A percentile compares a stretch with the other conserved stretches of the same genome.
Evolutionary conservation across 768 basidiomycete genomes (phyloP).

Genomic region (Lactarius pseudohatsudake): DNA sequence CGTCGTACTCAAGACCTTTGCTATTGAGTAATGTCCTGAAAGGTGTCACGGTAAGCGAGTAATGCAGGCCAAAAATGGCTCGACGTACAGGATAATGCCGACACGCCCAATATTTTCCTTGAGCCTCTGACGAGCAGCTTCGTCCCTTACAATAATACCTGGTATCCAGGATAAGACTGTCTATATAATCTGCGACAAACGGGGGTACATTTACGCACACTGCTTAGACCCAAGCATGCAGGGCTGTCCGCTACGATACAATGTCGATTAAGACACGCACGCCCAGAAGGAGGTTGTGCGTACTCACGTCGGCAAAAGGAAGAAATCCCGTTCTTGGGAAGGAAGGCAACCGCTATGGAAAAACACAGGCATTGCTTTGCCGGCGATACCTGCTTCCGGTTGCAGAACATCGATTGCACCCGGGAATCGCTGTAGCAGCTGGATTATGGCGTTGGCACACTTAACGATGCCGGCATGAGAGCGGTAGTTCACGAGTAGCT

Average conservation of each 20-base stretch:
- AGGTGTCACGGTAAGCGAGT: background rate
- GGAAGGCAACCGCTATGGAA: constrained; percentile 46
- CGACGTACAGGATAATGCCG: constrained; percentile 55
- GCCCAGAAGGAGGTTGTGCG: background rate
- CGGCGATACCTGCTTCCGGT: constrained; percentile 54
- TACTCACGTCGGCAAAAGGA: constrained; percentile 8
- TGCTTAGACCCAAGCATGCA: constrained; percentile 66
- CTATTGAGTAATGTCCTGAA: constrained; percentile 57
- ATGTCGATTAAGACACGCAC: background rate
- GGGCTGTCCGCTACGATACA: constrained; percentile 40
- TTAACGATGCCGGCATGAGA: constrained; percentile 75
- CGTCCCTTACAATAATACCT: constrained; percentile 73
- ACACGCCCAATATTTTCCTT: constrained; percentile 53
- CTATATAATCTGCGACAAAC: background rate
- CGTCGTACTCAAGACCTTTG: constrained; percentile 68
- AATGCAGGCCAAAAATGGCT: background rate
- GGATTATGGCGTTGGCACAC: constrained; percentile 63
- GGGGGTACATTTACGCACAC: constrained; percentile 43
- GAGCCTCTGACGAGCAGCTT: constrained; percentile 49
- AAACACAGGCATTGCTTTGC: constrained; percentile 58
- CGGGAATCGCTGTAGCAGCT: constrained; percentile 57
- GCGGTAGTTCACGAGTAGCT: constrained; percentile 64
- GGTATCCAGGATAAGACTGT: background rate
- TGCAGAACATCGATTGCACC: constrained; percentile 59
- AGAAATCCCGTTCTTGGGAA: constrained; percentile 5